Evolutionary conservation across 164 flowering plant genomes (phyloP).

Genomic region (Dillenia suffruticosa): DNA sequence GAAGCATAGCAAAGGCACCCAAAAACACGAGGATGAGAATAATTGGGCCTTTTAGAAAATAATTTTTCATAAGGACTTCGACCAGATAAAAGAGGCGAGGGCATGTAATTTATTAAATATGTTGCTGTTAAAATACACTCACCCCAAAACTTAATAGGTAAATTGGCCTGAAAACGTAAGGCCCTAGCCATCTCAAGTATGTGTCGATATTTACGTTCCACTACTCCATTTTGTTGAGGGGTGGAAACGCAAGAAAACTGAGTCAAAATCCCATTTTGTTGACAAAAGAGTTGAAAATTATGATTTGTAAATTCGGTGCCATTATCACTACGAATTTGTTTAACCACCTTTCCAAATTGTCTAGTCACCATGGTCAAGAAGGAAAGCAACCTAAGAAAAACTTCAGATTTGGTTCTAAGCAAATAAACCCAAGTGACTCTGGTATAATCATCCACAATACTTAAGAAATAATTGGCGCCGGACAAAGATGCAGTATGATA

Average conservation of each 20-base stretch:
- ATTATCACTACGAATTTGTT: constrained; percentile 6
- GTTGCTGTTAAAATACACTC: too few species aligned
- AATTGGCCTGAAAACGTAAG: too few species aligned
- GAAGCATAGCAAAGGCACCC: too few species aligned
- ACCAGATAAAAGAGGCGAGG: too few species aligned
- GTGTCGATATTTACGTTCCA: too few species aligned
- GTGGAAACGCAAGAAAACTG: constrained; percentile 4
- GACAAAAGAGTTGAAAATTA: neutral
- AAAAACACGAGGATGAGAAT: too few species aligned
- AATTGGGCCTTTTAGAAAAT: too few species aligned
- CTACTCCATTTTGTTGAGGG: too few species aligned
- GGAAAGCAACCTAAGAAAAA: neutral
- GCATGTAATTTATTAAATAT: too few species aligned
- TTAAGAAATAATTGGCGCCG: constrained; percentile 4
- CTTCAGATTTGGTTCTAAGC: neutral
- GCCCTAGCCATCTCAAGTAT: too few species aligned
- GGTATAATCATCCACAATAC: constrained; percentile 9
- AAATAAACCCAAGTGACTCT: neutral
- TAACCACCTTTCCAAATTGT: neutral
- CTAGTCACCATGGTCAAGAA: neutral
- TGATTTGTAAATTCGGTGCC: neutral
- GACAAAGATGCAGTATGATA: neutral
- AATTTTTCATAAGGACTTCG: too few species aligned
- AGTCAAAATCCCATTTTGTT: neutral
- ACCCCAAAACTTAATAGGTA: too few species aligned